Evolutionary conservation across 2,329 filamentous ascomycete species (phyloP), one percentile per base, ranked within the genome.

Genomic region (Colletotrichum phormii): DNA sequence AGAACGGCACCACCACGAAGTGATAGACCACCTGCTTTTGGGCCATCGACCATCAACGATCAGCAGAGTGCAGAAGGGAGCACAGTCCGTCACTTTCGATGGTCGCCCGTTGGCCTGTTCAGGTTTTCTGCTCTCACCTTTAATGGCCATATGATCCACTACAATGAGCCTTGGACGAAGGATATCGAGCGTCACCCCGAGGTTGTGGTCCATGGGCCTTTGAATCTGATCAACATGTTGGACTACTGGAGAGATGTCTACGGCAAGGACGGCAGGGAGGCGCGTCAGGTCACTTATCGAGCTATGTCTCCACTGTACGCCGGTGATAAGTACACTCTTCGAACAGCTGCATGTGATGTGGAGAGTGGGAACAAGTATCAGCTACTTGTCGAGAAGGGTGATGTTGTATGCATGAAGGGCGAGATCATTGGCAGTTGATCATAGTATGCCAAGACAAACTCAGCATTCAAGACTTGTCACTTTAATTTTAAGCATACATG

Each of bases 81-180:
- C 51, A 78, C 78, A 0, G 55, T 74, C 0, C 78, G 85, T 11
- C 78, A 79, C 15, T 65, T 86, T 5, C 76, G 77, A 24, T 87
- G 84, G 85, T 88, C 87, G 0, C 81, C 85, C 0, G 82, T 84
- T 0, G 85, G 83, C 1, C 87, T 97, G 1, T 97, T 97, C 82
- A 90, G 94, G 22, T 97, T 95, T 84, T 95, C 93, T 0, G 94
- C 94, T 0, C 84, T 97, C 53, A 97, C 94, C 0, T 95, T 95
- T 84, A 97, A 97, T 79, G 94, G 90, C 0, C 95, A 97, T 81
- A 91, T 90, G 75, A 97, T 97, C 67, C 95, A 97, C 81, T 92
- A 96, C 76, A 93, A 95, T 78, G 87, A 89, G 29, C 79, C 85
- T 13, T 96, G 93, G 85, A 89, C 90, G 15, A 85, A 85, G 5